Conservation (phyloP, 306 rosid genomes). For the Prinsepia uniflora region DNA sequence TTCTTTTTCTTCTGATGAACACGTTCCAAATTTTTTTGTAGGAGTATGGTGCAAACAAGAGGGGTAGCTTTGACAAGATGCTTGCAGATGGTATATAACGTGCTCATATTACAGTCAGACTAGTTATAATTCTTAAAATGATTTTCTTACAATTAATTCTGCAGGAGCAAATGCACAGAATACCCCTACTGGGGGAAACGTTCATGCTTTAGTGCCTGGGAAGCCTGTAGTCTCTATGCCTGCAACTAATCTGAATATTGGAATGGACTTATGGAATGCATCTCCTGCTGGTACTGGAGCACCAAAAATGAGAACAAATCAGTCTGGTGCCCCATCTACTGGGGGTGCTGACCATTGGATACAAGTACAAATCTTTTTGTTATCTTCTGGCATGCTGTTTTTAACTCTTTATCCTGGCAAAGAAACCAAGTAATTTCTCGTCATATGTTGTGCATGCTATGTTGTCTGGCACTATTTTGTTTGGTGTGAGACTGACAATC, state of each 20-base stretch:
- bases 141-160: conserved; percentile 22
- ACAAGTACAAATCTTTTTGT: conserved; percentile 46
- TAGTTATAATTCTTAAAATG: conserved; percentile 11
- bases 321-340: conserved; percentile 46
- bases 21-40: conserved; percentile 23
- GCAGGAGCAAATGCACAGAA: conserved; percentile 83
- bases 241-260: conserved; percentile 80
- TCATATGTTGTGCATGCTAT: not conserved
- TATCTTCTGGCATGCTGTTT: conserved; percentile 1
- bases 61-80: conserved; percentile 92
- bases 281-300: conserved; percentile 52
- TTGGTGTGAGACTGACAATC: not conserved
- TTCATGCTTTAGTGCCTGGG: conserved; percentile 42
- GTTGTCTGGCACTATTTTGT: not conserved
- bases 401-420: not conserved
- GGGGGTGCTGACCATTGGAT: conserved; percentile 74
- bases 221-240: conserved; percentile 54
- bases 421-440: not conserved
- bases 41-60: conserved; percentile 68
- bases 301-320: conserved; percentile 57
- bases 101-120: conserved; percentile 8
- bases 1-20: conserved; percentile 3
- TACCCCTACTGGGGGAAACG: conserved; percentile 34
- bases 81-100: conserved; percentile 76
- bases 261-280: conserved; percentile 94